These are phyloP conservation scores for Cytospora leucostoma DNA, from an alignment of 2,329 filamentous ascomycete genomes.

Conservation along the genomic window DNA sequence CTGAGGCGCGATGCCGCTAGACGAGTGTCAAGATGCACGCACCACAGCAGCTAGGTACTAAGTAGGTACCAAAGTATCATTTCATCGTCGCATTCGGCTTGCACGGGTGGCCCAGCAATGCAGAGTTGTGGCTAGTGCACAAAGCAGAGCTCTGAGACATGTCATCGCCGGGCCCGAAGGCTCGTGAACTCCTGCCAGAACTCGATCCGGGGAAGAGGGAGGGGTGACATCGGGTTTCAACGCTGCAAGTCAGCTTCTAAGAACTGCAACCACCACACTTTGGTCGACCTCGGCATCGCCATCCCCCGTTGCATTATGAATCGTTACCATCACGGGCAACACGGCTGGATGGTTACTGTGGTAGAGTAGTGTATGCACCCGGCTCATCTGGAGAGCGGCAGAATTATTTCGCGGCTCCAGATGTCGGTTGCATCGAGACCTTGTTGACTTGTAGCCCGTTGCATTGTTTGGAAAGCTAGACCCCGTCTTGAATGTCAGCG, in stretches of 20 bases:
- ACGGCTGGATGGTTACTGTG: neutral
- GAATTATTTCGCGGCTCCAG: slow-evolving; percentile 1
- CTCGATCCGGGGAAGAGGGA: neutral
- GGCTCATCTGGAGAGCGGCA: slow-evolving; percentile 2
- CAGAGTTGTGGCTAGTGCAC: slow-evolving; percentile 16
- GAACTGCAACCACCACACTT: neutral
- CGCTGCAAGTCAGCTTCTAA: slow-evolving; percentile 3
- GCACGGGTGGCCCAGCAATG: slow-evolving; percentile 9
- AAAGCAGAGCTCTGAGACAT: slow-evolving; percentile 7
- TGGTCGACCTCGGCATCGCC: neutral
- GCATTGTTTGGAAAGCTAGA: neutral
- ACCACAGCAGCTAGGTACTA: too few relatives aligned
- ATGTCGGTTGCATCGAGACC: too few relatives aligned
- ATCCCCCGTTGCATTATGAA: neutral
- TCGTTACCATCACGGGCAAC: neutral
- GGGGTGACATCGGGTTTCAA: slow-evolving; percentile 6
- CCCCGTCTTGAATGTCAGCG: slow-evolving; percentile 5
- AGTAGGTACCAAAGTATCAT: neutral
- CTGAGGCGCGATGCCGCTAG: slow-evolving; percentile 2
- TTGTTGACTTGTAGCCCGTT: too few relatives aligned
- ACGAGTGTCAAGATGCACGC: slow-evolving; percentile 1
- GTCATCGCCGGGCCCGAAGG: slow-evolving; percentile 9
- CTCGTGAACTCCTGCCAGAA: neutral
- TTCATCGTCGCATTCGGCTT: slow-evolving; percentile 1
- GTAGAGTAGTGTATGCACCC: neutral